Evolutionary conservation across 2,329 filamentous ascomycete genomes (phyloP), one percentile per base, ranked within the genome.

Genomic region (Fusarium humuli): DNA sequence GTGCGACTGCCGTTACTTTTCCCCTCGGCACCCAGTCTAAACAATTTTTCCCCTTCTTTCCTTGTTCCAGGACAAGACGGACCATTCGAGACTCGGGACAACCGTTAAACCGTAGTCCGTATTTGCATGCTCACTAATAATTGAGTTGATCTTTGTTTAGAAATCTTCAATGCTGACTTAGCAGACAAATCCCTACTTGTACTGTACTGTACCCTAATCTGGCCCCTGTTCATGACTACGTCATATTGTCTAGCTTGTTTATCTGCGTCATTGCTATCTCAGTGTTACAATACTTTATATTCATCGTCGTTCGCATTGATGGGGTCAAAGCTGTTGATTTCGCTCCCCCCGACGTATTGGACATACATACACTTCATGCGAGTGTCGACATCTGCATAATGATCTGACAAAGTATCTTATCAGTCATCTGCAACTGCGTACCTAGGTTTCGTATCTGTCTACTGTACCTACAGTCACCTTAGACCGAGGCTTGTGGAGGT

Each of bases 1-100:
- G 68, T 50, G 67, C 68, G 68, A 71, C 55, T 71, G 56, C 68
- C 68, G 68, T 55, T 34, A n/a, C 52, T 25, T n/a, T 40, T 53
- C 14, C 25, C 45, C 41, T 49, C 53, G 29, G 40, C 34, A 20
- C 40, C 54, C 29, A 53, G 23, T 22, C 49, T 32, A 40, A 49
- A 23, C 62, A 66, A 55, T 32, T 66, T 66, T 66, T 50, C 40
- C 18, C 27, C 18, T n/a, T 12, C 12, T 45, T 41, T 20, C 10
- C 14, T 20, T n/a, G 7, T 44, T 60, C 14, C 34, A 37, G 34
- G 34, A 37, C 9, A 34, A 53, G 32, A 52, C 32, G 23, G 32
- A 27, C 48, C 32, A 18, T 52, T 37, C 23, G 32, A 7, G 13
- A 23, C 2, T 6, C n/a, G 20, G 64, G 60, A 71, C 44, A 44